phyloP scores from a whole-genome alignment of 192 early-diverging fungal genomes.

The Gonapodya prolifera region DNA sequence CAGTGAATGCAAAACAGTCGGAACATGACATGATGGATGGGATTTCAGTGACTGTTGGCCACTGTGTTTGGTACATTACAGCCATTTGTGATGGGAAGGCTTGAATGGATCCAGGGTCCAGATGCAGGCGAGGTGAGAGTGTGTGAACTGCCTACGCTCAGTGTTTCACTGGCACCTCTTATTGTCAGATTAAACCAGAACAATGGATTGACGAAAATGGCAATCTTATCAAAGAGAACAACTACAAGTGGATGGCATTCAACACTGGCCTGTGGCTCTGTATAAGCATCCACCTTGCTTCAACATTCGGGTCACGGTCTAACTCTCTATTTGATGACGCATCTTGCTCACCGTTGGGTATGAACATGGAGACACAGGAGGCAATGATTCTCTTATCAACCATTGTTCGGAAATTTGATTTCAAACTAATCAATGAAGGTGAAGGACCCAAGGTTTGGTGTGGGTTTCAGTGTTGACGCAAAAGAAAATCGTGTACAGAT shows the following conservation, averaged over 20 bases:
- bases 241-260: not conserved
- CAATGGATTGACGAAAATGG: not conserved
- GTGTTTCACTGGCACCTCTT: not conserved
- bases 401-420: not conserved
- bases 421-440: not conserved
- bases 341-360: not conserved
- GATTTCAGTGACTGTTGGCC: not conserved
- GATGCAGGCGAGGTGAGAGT: not conserved
- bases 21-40: not conserved
- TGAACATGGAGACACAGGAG: conserved; percentile 6
- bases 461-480: too few species aligned
- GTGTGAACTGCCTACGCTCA: not conserved
- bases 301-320: not conserved
- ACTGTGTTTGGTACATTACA: not conserved
- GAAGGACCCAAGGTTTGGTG: too few species aligned
- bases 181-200: not conserved
- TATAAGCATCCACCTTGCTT: not conserved
- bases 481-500: too few species aligned
- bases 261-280: not conserved
- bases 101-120: not conserved
- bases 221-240: conserved; percentile 2
- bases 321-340: not conserved
- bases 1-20: not conserved
- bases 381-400: not conserved
- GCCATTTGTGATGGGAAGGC: not conserved